Base-by-base conservation (phyloP, 768 basidiomycete species). In the Trametes sanguinea region DNA sequence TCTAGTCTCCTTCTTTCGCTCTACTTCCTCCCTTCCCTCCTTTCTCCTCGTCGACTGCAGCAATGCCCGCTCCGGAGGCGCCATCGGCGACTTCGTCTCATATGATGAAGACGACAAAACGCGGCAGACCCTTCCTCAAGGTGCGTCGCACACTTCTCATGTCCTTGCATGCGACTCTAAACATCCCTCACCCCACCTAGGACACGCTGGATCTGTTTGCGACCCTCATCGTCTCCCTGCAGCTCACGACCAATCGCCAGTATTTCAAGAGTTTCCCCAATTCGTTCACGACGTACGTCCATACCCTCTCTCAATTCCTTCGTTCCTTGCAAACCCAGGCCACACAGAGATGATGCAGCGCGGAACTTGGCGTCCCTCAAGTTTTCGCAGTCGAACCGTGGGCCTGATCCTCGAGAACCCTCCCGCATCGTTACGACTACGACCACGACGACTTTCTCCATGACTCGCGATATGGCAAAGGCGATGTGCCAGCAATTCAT, bases 401-500 rank as follows among this genome's bases (percentile, higher is more conserved):
- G 94, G 68, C 92, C 95, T 72, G 97, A 99, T 83, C 96, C 97
- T 68, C 90, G 94, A 79, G 97, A 99, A 76, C 94, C 95, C 70
- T 88, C 92, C 76, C 90, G 97, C 72, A 94, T 99, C 76, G 91
- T 99, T 73, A 99, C 97, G 71, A 99, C 97, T 0, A 99, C 97
- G 0, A 99, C 97, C 6, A 98, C 97, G 5, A 99, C 97, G 45
- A 99, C 97, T 37, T 99, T 99, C 80, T 94, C 94, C 64, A 98
- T 99, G 97, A 94, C 94, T 67, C 90, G 97, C 68, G 97, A 99
- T 47, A 98, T 99, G 92, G 97, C 97, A 65, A 98, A 98, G 79
- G 94, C 94, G 37, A 98, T 99, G 89, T 92, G 94, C 78, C 97
- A 99, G 77, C 95, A 98, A 74, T 98, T 98, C 73, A 97, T 99